Percentiles rank a stretch among this genome's conserved stretches.
These are phyloP conservation scores for Entomortierella parvispora DNA, from an alignment of 192 early-diverging fungal genomes.

Conservation along the genomic window DNA sequence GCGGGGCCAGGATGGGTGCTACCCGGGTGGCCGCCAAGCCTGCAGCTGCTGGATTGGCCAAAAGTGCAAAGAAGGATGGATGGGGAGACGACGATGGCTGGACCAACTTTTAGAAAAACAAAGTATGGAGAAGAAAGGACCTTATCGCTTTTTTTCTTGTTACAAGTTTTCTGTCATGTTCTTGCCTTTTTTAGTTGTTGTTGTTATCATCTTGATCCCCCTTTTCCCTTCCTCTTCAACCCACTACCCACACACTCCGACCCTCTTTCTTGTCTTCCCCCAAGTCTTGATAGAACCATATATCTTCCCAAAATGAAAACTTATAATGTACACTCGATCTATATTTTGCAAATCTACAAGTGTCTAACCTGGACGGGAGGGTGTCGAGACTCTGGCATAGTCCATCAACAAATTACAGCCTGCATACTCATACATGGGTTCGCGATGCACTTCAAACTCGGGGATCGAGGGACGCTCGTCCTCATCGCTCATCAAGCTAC, in stretches of 20 bases:
- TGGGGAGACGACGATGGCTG: slow-evolving; percentile 53
- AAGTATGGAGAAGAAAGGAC: background rate
- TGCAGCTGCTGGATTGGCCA: background rate
- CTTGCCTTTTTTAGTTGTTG: no score
- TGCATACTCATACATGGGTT: slow-evolving; percentile 72
- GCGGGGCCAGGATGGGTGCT: slow-evolving; percentile 1
- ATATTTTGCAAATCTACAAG: background rate
- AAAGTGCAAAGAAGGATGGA: slow-evolving; percentile 46
- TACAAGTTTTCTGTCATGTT: no score
- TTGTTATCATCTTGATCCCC: no score
- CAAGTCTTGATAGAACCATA: no score
- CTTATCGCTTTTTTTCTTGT: no score
- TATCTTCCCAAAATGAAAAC: no score
- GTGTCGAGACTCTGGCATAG: slow-evolving; percentile 71
- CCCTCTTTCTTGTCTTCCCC: no score
- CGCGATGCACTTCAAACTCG: slow-evolving; percentile 74
- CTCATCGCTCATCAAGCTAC: slow-evolving; percentile 23
- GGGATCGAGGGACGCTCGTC: slow-evolving; percentile 57
- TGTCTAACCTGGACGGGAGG: slow-evolving; percentile 65
- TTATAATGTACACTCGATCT: background rate
- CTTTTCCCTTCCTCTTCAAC: no score
- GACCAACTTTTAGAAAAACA: slow-evolving; percentile 34
- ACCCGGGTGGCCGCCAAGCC: slow-evolving; percentile 14
- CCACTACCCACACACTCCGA: no score
- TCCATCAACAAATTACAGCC: slow-evolving; percentile 74